Base-by-base conservation (phyloP, 2,329 filamentous ascomycete species). In the Pseudogymnoascus sp. region DNA sequence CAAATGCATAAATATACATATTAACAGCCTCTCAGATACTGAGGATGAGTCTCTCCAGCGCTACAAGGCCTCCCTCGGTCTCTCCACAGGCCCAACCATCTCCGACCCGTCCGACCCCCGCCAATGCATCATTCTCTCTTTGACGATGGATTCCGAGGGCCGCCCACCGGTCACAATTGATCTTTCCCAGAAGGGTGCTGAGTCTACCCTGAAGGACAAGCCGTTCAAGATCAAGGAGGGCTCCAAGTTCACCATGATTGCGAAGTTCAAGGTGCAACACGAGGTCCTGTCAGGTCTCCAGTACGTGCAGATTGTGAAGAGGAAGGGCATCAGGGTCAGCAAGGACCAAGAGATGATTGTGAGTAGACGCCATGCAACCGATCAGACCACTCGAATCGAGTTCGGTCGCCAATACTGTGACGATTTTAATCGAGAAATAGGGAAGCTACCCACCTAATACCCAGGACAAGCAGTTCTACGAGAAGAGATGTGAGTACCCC, bases 281-380 rank as follows among this genome's bases (percentile, higher is more conserved):
- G 90, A 97, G 77, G 93, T 99, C 69, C 84, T 97, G 63, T 94
- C 90, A 70, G 94, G 94, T 53, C 79, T 99, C 74, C 95, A 97
- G 80, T 99, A 97, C 76, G 84, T 99, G 64, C 94, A 99, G 79
- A 84, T 92, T 42, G 90, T 97, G 66, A 96, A 94, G 83, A 84
- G 92, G 70, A 92, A 92, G 82, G 90, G 90, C 62, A 83, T 97
- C 74, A 85, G 85, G 65, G 85, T 93, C 66, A 90, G 89, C 80
- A 99, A 97, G 84, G 89, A 94, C 73, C 90, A 95, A 71, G 93
- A 97, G 80, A 99, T 99, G 94, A 89, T 99, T 83, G 92, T 94
- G 77, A 73, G 88, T 82, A 31, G n/a, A 33, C 12, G 10, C 7
- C 56, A 62, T 59, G n/a, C 8, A 40, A 10, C n/a, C 16, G 38